phyloP scores from a whole-genome alignment of 306 rosid species.

The Lithocarpus polystachyus region DNA sequence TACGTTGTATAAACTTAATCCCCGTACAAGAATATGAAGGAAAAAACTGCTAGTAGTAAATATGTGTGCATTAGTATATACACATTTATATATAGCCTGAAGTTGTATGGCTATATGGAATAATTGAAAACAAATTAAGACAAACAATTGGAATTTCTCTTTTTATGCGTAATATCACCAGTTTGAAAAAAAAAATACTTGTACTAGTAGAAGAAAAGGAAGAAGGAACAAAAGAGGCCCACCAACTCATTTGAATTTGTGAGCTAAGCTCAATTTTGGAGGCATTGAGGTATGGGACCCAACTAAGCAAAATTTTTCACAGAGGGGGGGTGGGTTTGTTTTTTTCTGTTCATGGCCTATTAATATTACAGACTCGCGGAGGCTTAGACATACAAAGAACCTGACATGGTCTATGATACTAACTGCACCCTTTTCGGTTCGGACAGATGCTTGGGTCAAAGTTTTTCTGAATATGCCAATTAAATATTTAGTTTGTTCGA shows the following conservation, averaged over 20 bases:
- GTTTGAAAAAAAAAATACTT: not conserved
- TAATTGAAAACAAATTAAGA: no score
- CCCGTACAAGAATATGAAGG: no score
- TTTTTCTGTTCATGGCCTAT: constrained; percentile 10
- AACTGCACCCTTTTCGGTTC: constrained; percentile 50
- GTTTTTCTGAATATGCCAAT: constrained; percentile 35
- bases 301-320: constrained; percentile 22
- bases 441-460: constrained; percentile 56
- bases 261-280: constrained; percentile 55
- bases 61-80: no score
- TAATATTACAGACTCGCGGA: constrained; percentile 12
- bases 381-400: constrained; percentile 55
- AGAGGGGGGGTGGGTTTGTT: not conserved
- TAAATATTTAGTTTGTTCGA: constrained; percentile 33
- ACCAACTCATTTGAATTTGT: constrained; percentile 64
- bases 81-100: no score
- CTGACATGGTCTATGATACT: constrained; percentile 51
- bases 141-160: no score
- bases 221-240: constrained; percentile 40
- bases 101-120: no score
- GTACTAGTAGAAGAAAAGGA: not conserved
- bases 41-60: no score
- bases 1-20: no score
- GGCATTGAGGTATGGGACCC: constrained; percentile 54
- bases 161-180: no score